phyloP scores from a whole-genome alignment of 305 asterid species.

The Vinca major region DNA sequence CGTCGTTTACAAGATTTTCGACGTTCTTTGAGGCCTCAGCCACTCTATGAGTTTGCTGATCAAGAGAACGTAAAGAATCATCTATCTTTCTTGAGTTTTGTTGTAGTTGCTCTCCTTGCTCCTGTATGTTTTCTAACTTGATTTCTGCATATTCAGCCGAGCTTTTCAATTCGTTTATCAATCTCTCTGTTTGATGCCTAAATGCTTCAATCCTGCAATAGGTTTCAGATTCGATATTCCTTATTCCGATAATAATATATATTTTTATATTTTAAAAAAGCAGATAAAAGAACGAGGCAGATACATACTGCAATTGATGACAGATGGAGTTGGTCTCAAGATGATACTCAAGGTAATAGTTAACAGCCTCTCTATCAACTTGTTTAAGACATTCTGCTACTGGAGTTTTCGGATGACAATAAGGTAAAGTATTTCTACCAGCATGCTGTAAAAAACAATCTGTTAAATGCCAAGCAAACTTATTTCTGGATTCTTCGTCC shows the following conservation, averaged over 20 bases:
- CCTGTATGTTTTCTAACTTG: conserved; percentile 39
- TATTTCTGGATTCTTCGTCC: conserved; percentile 49
- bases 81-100: conserved; percentile 41
- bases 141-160: conserved; percentile 61
- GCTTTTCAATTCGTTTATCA: conserved; percentile 56
- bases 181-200: conserved; percentile 59
- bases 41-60: conserved; percentile 42
- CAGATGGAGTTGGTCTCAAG: conserved; percentile 69
- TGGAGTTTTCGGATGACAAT: conserved; percentile 36
- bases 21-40: conserved; percentile 43
- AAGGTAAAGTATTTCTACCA: conserved; percentile 58
- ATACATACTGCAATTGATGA: conserved; percentile 87
- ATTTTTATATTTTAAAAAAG: no score
- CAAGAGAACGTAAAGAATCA: conserved; percentile 45
- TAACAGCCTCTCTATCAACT: conserved; percentile 39
- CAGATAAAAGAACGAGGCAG: no score
- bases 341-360: conserved; percentile 50
- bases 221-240: no score
- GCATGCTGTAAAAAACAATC: conserved; percentile 70
- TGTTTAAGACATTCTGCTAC: conserved; percentile 41
- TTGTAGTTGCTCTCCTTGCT: conserved; percentile 37
- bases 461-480: conserved; percentile 76
- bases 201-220: conserved; percentile 56
- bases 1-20: conserved; percentile 43
- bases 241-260: no score